Percentiles rank a stretch among this genome's conserved stretches.
Evolutionary conservation across 176 grass and related monocot genomes (phyloP).

Genomic region (Oryza coarctata): DNA sequence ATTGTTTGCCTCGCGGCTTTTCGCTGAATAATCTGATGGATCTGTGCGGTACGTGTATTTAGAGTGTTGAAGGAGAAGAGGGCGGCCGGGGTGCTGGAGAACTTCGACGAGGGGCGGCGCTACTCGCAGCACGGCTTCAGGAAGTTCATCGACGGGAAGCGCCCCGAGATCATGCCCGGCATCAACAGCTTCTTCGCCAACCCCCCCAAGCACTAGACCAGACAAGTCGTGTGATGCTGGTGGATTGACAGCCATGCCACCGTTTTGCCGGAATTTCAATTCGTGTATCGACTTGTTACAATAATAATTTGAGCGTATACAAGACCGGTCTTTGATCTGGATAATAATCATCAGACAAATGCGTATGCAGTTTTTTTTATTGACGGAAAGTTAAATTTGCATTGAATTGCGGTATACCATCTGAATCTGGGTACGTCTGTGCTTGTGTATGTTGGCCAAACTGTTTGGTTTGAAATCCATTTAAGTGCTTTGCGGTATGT

Average conservation of each 20-base stretch:
- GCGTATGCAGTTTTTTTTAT: not conserved
- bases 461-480: too few species aligned
- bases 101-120: constrained; percentile 51
- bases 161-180: constrained; percentile 50
- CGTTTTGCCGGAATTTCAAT: not conserved
- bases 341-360: not conserved
- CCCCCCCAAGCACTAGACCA: constrained; percentile 18
- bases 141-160: constrained; percentile 45
- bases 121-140: constrained; percentile 57
- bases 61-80: constrained; percentile 69
- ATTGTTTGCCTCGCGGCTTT: not conserved
- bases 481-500: too few species aligned
- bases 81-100: constrained; percentile 54
- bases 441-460: too few species aligned
- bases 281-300: not conserved
- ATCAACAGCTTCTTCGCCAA: constrained; percentile 62
- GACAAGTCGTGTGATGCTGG: too few species aligned
- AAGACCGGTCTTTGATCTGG: not conserved
- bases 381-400: not conserved
- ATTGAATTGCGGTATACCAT: too few species aligned
- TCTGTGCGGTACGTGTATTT: not conserved
- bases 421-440: too few species aligned
- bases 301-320: not conserved
- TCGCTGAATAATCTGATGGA: not conserved
- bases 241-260: not conserved